Conservation (phyloP, 768 basidiomycete species). For the Phanerochaete carnosa region DNA sequence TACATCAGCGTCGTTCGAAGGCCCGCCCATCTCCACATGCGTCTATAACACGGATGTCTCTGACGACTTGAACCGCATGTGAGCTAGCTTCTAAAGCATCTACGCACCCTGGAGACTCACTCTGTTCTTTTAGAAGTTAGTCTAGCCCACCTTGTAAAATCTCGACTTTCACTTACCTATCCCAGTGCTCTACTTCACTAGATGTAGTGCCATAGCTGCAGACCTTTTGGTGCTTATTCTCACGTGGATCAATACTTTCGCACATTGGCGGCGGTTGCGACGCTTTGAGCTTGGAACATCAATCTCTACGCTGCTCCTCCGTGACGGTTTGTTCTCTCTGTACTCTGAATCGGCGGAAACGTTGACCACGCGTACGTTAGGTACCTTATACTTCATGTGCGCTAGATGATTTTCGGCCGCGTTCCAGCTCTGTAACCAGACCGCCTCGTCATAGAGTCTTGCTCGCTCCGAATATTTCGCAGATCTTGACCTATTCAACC, state of each 20-base stretch:
- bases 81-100: not conserved
- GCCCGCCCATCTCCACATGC: not conserved
- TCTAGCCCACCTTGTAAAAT: too few species aligned
- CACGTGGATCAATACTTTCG: not conserved
- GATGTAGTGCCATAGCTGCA: not conserved
- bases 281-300: not conserved
- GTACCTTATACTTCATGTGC: not conserved
- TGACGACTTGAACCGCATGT: not conserved
- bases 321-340: not conserved
- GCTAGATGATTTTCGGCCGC: not conserved
- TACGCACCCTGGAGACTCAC: not conserved
- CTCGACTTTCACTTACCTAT: too few species aligned
- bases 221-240: not conserved
- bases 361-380: not conserved
- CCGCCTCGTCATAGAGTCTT: not conserved
- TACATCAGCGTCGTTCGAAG: not conserved
- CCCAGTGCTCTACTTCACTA: not conserved
- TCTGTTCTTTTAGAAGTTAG: not conserved
- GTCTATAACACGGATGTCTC: not conserved
- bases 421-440: not conserved
- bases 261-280: not conserved
- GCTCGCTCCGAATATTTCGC: not conserved
- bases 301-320: not conserved
- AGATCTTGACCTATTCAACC: not conserved
- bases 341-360: not conserved